Conservation (phyloP, 139 green algal genomes). For the Eudorina sp. region DNA sequence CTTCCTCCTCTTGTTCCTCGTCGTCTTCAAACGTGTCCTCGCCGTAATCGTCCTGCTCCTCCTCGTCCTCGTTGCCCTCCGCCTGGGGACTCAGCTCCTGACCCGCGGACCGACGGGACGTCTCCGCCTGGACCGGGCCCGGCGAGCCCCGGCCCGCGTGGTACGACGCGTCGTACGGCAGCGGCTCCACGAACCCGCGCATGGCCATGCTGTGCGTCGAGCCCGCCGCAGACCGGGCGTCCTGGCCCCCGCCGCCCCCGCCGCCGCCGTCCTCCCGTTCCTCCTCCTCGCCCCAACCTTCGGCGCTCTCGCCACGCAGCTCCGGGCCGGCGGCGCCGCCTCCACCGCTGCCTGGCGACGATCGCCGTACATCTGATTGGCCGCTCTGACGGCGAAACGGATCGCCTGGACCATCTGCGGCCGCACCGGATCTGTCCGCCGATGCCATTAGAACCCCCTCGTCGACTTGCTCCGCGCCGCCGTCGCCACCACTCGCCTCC, state of each 20-base stretch:
- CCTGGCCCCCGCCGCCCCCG: background rate
- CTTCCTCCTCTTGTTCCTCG: background rate
- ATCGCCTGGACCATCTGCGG: too few relatives aligned
- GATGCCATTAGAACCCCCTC: background rate
- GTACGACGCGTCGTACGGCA: slow-evolving; percentile 21
- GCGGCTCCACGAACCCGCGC: slow-evolving; percentile 39
- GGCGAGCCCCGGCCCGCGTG: background rate
- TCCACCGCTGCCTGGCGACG: too few relatives aligned
- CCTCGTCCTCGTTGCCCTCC: background rate
- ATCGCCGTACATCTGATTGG: too few relatives aligned
- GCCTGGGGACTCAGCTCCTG: too few relatives aligned
- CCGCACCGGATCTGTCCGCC: too few relatives aligned
- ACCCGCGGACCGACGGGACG: too few relatives aligned
- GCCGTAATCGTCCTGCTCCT: background rate
- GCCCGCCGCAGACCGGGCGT: background rate
- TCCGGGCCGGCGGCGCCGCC: too few relatives aligned
- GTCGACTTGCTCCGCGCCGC: background rate
- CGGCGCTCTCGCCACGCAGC: background rate
- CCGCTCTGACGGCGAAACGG: too few relatives aligned
- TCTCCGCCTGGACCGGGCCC: background rate
- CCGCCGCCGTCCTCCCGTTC: background rate
- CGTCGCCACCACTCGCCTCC: background rate
- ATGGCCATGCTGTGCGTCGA: slow-evolving; percentile 21
- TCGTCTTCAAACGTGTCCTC: background rate
- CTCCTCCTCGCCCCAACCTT: background rate